Base-by-base conservation (phyloP, 1,284 basidiomycete species). In the Malassezia obtusa region DNA sequence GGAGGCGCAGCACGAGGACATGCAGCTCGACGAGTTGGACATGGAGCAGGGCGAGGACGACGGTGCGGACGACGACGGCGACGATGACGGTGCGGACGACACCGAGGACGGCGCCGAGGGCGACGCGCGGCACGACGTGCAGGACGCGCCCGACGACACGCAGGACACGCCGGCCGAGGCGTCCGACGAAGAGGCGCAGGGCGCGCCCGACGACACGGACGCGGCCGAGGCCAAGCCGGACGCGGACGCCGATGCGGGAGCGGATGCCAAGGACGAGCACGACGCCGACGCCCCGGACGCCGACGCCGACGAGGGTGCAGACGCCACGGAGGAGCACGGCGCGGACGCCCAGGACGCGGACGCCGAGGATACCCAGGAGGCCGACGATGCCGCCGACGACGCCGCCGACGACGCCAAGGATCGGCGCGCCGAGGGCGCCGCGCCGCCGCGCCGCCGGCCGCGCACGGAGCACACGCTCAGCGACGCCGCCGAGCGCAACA, bases 1-100 rank as follows among this genome's bases (percentile, higher is more conserved):
- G 36, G 61, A 71, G 44, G 63, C 64, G 50, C 41, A 71, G 50
- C 62, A 75, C 54, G 64, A 75, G 65, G 75, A 60, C 25, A 59
- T 70, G 28, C 64, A 71, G 45, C 59, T 71, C 22, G 58, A 67
- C 38, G 68, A 71, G 24, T 51, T 57, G 5, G 53, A 49, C 25
- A 50, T 49, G 36, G 30, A 58, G 19, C 60, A 58, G 12, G 60
- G 57, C 33, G 60, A 40, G 33, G 57, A 17, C 7, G 35, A 28
- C 49, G 30, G n/a, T 30, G 45, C 17, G 15, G 26, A 43, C 21
- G 40, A 51, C 26, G 32, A 15, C 25, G 22, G 10, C 22, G 52
- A 56, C 10, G 64, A 62, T 46, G 61, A 60, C 4, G 58, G 63
- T 17, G 63, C 59, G 28, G 58, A 32, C 33, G 52, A 52, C 15